phyloP scores from a whole-genome alignment of 2,329 filamentous ascomycete genomes.

The Tolypocladium paradoxum region DNA sequence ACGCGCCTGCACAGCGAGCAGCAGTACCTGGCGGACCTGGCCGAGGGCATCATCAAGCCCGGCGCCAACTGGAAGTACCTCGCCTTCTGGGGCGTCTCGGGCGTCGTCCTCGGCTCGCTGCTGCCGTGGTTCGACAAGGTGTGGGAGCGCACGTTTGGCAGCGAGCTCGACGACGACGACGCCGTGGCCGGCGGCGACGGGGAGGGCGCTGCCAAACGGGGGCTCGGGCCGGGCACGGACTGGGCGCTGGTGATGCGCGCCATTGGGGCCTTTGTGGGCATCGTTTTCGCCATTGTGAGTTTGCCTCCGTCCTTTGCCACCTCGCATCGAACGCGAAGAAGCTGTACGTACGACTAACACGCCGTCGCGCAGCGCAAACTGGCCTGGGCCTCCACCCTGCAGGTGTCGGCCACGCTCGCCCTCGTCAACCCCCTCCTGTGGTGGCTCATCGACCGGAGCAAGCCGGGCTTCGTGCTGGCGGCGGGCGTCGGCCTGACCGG shows the following conservation, averaged over 20 bases:
- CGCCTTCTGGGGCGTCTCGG: slow-evolving; percentile 69
- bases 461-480: slow-evolving; percentile 72
- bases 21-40: slow-evolving; percentile 48
- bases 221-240: slow-evolving; percentile 41
- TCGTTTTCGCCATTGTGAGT: slow-evolving; percentile 66
- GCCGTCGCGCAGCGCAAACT: slow-evolving; percentile 58
- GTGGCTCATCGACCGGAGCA: slow-evolving; percentile 91
- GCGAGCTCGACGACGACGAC: slow-evolving; percentile 20
- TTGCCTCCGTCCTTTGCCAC: background rate
- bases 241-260: slow-evolving; percentile 59
- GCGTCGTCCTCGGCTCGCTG: slow-evolving; percentile 65
- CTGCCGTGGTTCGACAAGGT: slow-evolving; percentile 76
- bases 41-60: slow-evolving; percentile 31
- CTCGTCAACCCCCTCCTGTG: slow-evolving; percentile 88
- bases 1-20: slow-evolving; percentile 65
- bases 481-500: slow-evolving; percentile 62
- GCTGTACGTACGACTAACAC: slow-evolving; percentile 3
- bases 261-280: slow-evolving; percentile 50
- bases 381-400: slow-evolving; percentile 89
- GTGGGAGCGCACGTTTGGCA: slow-evolving; percentile 48
- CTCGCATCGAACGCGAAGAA: background rate
- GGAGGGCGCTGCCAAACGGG: slow-evolving; percentile 12
- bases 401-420: slow-evolving; percentile 79
- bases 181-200: slow-evolving; percentile 17
- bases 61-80: slow-evolving; percentile 55